Evolutionary conservation across 768 basidiomycete species (phyloP).

Genomic region (Cystofilobasidium bisporidii): DNA sequence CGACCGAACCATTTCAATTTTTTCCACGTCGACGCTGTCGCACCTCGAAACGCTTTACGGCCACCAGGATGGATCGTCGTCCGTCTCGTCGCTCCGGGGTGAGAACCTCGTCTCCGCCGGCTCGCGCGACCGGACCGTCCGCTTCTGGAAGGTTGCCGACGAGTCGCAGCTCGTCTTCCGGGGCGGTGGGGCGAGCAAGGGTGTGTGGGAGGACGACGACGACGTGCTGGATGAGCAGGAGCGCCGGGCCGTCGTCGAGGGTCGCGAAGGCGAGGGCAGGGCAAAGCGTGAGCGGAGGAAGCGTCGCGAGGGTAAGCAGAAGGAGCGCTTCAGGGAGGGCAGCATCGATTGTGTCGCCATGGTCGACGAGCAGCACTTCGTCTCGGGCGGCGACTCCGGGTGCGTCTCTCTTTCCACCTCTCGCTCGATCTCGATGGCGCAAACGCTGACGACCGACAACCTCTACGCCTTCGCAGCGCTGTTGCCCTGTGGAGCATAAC

Average conservation of each 20-base stretch:
- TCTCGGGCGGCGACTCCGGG: slow-evolving; percentile 96
- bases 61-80: slow-evolving; percentile 78
- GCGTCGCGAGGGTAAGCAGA: slow-evolving; percentile 42
- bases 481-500: slow-evolving; percentile 81
- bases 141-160: slow-evolving; percentile 94
- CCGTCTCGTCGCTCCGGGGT: slow-evolving; percentile 66
- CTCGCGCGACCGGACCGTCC: slow-evolving; percentile 76
- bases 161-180: slow-evolving; percentile 92
- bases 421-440: too few species aligned
- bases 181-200: slow-evolving; percentile 75
- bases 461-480: too few species aligned
- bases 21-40: slow-evolving; percentile 57
- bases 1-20: slow-evolving; percentile 56
- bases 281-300: slow-evolving; percentile 46
- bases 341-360: slow-evolving; percentile 85
- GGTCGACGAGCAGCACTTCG: slow-evolving; percentile 86
- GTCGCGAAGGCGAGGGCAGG: slow-evolving; percentile 41
- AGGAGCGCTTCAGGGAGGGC: slow-evolving; percentile 66
- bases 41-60: slow-evolving; percentile 96
- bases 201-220: slow-evolving; percentile 53
- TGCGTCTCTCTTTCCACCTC: slow-evolving; percentile 46
- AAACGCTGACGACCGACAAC: too few species aligned
- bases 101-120: slow-evolving; percentile 82
- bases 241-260: slow-evolving; percentile 47
- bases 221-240: slow-evolving; percentile 46